A percentile compares a stretch with the other conserved stretches of the same genome.
phyloP scores from a whole-genome alignment of 164 flowering plant species.

The Annona squamosa region DNA sequence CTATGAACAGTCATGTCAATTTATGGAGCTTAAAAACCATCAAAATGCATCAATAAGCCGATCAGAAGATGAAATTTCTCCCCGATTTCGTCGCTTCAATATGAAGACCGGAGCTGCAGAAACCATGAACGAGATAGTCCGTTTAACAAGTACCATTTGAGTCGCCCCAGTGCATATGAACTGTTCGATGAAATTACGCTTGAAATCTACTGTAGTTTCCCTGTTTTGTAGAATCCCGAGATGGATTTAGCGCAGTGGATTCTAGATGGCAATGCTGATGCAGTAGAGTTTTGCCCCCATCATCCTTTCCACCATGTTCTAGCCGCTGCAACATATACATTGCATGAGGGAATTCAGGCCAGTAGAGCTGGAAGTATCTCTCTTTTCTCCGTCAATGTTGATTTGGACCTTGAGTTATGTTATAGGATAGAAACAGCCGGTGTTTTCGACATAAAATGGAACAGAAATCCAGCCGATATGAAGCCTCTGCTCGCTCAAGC shows the following conservation, averaged over 20 bases:
- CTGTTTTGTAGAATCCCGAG: slow-evolving; percentile 1
- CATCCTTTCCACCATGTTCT: slow-evolving; percentile 44
- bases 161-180: not conserved
- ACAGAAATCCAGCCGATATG: slow-evolving; percentile 26
- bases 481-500: slow-evolving; percentile 74
- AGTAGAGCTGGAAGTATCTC: slow-evolving; percentile 70
- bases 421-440: slow-evolving; percentile 58
- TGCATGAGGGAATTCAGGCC: slow-evolving; percentile 71
- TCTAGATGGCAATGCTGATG: slow-evolving; percentile 85
- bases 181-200: not conserved
- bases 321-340: slow-evolving; percentile 80
- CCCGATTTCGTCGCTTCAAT: too few relatives aligned
- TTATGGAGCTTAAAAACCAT: too few relatives aligned
- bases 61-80: too few relatives aligned
- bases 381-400: slow-evolving; percentile 57
- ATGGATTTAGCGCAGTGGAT: slow-evolving; percentile 70
- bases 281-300: slow-evolving; percentile 88
- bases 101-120: too few relatives aligned
- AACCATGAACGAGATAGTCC: too few relatives aligned
- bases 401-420: slow-evolving; percentile 37
- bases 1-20: too few relatives aligned
- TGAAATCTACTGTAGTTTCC: not conserved
- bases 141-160: too few relatives aligned
- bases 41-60: too few relatives aligned
- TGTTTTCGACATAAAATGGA: slow-evolving; percentile 90